Evolutionary conservation across 495 filamentous ascomycete species (phyloP).

Genomic region (Parathielavia appendiculata): DNA sequence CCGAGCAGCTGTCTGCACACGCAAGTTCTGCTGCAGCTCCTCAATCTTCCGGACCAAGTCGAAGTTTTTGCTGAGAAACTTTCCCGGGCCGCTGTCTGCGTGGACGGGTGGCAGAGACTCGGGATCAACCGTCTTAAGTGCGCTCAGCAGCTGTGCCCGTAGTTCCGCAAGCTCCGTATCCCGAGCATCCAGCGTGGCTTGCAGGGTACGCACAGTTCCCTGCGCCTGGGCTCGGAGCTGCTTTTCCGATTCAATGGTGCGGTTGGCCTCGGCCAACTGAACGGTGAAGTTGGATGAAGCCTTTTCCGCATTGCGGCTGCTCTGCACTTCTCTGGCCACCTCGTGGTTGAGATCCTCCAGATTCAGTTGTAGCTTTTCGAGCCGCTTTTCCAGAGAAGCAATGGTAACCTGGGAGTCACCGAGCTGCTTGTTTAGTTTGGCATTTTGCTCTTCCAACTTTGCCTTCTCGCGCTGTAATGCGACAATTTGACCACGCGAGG

Average conservation of each 20-base stretch:
- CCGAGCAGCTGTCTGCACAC: slow-evolving; percentile 79
- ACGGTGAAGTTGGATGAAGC: slow-evolving; percentile 73
- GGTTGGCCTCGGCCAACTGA: slow-evolving; percentile 83
- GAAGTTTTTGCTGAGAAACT: slow-evolving; percentile 55
- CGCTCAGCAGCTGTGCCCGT: slow-evolving; percentile 68
- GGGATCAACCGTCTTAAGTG: slow-evolving; percentile 84
- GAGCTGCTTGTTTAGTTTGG: slow-evolving; percentile 75
- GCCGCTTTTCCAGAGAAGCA: slow-evolving; percentile 86
- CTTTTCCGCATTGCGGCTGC: slow-evolving; percentile 86
- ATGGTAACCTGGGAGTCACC: slow-evolving; percentile 81
- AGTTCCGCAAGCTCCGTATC: slow-evolving; percentile 76
- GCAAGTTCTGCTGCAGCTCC: slow-evolving; percentile 76
- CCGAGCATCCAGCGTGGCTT: slow-evolving; percentile 66
- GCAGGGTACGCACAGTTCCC: slow-evolving; percentile 73
- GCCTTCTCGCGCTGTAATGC: slow-evolving; percentile 79
- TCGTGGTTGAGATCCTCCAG: slow-evolving; percentile 95
- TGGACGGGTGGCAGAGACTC: slow-evolving; percentile 47
- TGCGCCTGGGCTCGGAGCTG: slow-evolving; percentile 84
- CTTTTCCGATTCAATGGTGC: slow-evolving; percentile 83
- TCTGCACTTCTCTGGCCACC: slow-evolving; percentile 83
- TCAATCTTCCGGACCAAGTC: slow-evolving; percentile 87
- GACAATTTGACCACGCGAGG: slow-evolving; percentile 69
- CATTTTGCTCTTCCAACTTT: slow-evolving; percentile 77
- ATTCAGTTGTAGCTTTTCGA: slow-evolving; percentile 84
- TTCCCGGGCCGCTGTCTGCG: slow-evolving; percentile 46